Evolutionary conservation across 176 grass and related monocot species (phyloP).

Genomic region (Triticum timopheevii): DNA sequence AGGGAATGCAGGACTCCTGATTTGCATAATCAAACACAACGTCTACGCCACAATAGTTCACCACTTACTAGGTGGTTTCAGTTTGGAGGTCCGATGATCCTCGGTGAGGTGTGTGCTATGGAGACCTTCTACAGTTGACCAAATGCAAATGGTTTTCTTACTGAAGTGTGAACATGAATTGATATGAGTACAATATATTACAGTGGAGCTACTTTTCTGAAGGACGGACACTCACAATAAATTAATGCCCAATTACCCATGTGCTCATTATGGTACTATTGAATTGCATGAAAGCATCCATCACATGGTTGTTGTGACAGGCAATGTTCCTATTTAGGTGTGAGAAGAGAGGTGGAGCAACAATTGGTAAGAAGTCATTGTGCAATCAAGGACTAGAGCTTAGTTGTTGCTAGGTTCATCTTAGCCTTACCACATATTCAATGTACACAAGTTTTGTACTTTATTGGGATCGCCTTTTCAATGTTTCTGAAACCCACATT

Average conservation of each 20-base stretch:
- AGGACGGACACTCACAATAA: too few species aligned
- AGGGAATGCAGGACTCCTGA: too few species aligned
- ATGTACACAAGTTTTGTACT: neutral
- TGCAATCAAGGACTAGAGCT: neutral
- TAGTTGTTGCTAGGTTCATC: neutral
- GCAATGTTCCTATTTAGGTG: neutral
- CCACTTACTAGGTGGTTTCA: too few species aligned
- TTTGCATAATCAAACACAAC: neutral
- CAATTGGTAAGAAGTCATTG: too few species aligned
- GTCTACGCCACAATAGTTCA: neutral
- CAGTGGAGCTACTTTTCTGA: too few species aligned
- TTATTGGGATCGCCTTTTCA: neutral
- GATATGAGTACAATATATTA: too few species aligned
- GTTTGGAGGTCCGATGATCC: too few species aligned
- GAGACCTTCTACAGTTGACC: too few species aligned
- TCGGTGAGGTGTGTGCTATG: too few species aligned
- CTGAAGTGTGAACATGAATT: too few species aligned
- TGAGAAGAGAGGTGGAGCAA: neutral
- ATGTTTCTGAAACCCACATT: neutral
- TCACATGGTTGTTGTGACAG: neutral
- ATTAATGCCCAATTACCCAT: neutral
- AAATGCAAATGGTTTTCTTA: too few species aligned
- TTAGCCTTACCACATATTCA: neutral
- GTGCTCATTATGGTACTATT: neutral
- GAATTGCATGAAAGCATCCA: neutral